Percentiles rank a stretch among this genome's conserved stretches.
These are phyloP conservation scores for Dothiorella sarmentorum DNA, from an alignment of 2,329 filamentous ascomycete species.

Conservation along the genomic window DNA sequence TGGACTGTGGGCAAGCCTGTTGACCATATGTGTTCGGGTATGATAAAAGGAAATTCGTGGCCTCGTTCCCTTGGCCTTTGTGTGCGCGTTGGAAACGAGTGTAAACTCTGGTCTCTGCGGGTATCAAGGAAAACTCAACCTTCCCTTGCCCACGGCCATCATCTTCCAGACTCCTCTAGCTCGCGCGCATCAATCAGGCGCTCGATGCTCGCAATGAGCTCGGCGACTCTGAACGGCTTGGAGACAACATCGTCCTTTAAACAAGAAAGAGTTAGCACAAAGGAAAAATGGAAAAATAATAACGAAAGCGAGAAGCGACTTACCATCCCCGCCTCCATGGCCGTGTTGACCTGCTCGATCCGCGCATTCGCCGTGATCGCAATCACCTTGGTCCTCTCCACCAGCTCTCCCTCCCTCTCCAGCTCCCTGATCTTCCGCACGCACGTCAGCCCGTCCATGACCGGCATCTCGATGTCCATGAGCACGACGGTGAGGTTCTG, in stretches of 20 bases:
- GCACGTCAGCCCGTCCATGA: conserved; percentile 39
- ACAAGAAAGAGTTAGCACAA: no score
- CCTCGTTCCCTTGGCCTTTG: no score
- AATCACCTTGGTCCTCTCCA: conserved; percentile 30
- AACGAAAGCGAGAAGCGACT: no score
- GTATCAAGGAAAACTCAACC: no score
- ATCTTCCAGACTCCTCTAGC: background rate
- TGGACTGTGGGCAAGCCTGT: no score
- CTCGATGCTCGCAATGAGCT: conserved; percentile 26
- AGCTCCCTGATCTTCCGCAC: conserved; percentile 32
- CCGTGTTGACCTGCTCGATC: conserved; percentile 35
- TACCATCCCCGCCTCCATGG: conserved; percentile 32
- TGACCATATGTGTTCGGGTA: no score
- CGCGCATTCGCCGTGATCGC: conserved; percentile 38
- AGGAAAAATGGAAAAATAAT: no score
- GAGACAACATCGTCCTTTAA: conserved; percentile 65
- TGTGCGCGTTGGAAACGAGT: background rate
- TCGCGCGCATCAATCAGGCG: conserved; percentile 1
- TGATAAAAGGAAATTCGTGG: no score
- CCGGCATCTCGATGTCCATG: conserved; percentile 39
- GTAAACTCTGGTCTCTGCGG: no score
- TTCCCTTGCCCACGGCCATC: no score
- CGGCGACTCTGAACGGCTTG: conserved; percentile 61
- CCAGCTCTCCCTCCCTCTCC: conserved; percentile 26
- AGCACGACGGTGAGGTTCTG: conserved; percentile 31